phyloP scores from a whole-genome alignment of 768 basidiomycete species.

The Tephrocybe sp. region DNA sequence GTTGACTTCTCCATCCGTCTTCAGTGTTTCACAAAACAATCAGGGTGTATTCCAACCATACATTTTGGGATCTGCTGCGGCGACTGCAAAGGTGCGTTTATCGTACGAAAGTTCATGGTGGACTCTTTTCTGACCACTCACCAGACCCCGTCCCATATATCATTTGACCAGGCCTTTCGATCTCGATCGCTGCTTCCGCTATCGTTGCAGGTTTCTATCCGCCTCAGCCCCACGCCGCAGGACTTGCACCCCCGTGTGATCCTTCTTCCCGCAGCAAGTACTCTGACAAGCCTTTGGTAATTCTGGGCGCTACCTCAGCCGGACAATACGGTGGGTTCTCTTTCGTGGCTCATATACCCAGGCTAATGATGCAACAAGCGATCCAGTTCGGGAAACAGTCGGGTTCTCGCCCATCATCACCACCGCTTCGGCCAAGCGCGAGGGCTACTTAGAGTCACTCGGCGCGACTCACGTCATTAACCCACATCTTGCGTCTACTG shows the following conservation, averaged over 20 bases:
- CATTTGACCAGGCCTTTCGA: conserved; percentile 36
- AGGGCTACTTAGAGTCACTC: not conserved
- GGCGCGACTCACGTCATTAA: conserved; percentile 29
- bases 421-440: conserved; percentile 7
- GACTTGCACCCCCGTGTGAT: conserved; percentile 29
- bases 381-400: conserved; percentile 35
- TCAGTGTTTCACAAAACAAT: conserved; percentile 16
- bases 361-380: not conserved
- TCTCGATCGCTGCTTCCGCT: conserved; percentile 29
- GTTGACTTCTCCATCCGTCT: not conserved
- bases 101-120: conserved; percentile 15
- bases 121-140: conserved; percentile 23
- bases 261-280: conserved; percentile 27
- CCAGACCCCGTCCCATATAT: conserved; percentile 32
- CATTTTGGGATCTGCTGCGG: conserved; percentile 18
- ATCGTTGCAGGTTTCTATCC: conserved; percentile 31
- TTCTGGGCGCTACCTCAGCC: conserved; percentile 27
- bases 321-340: not conserved
- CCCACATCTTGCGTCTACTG: not conserved
- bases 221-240: conserved; percentile 23
- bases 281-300: conserved; percentile 29
- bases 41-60: conserved; percentile 28
- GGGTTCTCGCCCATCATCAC: conserved; percentile 39
- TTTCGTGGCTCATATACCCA: not conserved
- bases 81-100: conserved; percentile 16